Evolutionary conservation across 2,329 filamentous ascomycete species (phyloP).

Genomic region (Colletotrichum lini): DNA sequence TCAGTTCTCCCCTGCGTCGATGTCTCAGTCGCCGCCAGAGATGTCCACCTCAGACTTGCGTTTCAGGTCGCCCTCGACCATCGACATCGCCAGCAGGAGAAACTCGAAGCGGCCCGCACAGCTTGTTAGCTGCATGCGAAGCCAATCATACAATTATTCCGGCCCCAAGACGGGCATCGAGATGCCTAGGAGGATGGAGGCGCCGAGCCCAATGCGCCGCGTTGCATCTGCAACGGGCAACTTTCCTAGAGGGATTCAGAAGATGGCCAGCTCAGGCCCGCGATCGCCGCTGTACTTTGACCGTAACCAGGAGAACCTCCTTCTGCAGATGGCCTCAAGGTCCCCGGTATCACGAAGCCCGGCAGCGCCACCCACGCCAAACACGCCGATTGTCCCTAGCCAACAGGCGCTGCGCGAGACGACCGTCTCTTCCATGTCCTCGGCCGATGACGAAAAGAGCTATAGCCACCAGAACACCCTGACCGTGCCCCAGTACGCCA

Average conservation of each 20-base stretch:
- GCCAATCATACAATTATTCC: constrained; percentile 55
- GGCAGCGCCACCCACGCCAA: constrained; percentile 64
- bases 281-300: constrained; percentile 62
- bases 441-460: constrained; percentile 54
- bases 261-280: constrained; percentile 52
- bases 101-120: constrained; percentile 65
- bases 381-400: constrained; percentile 60
- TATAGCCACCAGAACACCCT: constrained; percentile 43
- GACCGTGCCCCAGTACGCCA: constrained; percentile 47
- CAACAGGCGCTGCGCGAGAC: constrained; percentile 57
- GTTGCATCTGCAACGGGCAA: constrained; percentile 66
- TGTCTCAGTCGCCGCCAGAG: constrained; percentile 47
- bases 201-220: constrained; percentile 65
- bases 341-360: constrained; percentile 60
- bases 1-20: constrained; percentile 50
- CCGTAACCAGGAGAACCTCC: constrained; percentile 60
- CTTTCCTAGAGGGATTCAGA: constrained; percentile 59
- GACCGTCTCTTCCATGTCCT: constrained; percentile 54
- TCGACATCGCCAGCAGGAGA: constrained; percentile 69
- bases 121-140: constrained; percentile 62
- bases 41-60: constrained; percentile 51
- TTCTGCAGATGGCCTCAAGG: constrained; percentile 56
- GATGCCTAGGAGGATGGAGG: constrained; percentile 60
- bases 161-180: constrained; percentile 65
- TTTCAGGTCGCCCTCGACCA: constrained; percentile 64